A percentile compares a stretch with the other conserved stretches of the same genome.
phyloP scores from a whole-genome alignment of 2,329 filamentous ascomycete species.

The Fusarium aywerte region DNA sequence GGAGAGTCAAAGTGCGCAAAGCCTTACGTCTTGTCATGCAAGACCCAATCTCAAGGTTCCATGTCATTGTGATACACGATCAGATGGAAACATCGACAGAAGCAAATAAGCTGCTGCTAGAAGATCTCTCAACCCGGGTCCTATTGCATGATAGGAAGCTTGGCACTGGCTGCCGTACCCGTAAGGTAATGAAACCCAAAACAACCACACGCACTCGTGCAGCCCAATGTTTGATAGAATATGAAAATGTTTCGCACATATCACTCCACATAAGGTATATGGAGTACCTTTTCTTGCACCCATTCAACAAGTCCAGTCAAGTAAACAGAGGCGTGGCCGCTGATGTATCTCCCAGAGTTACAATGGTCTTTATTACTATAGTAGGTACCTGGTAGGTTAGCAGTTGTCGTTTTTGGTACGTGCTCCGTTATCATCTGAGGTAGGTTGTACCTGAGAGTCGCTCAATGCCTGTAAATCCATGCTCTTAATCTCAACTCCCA shows the following conservation, averaged over 20 bases:
- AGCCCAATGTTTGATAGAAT: constrained; percentile 9
- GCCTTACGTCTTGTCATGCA: constrained; percentile 3
- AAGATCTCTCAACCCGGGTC: background rate
- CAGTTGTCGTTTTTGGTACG: background rate
- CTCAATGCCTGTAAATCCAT: constrained; percentile 8
- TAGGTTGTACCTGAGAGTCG: background rate
- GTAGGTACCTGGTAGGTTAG: background rate
- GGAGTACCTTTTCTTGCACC: background rate
- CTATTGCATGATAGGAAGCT: background rate
- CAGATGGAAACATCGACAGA: background rate
- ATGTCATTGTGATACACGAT: background rate
- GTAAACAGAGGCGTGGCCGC: background rate
- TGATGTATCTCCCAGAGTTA: background rate
- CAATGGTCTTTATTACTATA: background rate
- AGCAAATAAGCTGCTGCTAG: background rate
- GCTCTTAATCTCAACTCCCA: constrained; percentile 25
- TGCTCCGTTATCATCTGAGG: constrained; percentile 2
- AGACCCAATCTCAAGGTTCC: background rate
- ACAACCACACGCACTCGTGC: constrained; percentile 1
- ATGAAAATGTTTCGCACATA: constrained; percentile 30
- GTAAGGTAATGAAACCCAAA: background rate
- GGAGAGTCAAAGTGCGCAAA: constrained; percentile 21
- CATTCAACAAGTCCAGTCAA: background rate
- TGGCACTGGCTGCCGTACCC: background rate
- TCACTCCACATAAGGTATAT: constrained; percentile 9